Evolutionary conservation across 1,139 yeast species (phyloP), one percentile per base, ranked within the genome.

Genomic region (Sporopachydermia cereana): DNA sequence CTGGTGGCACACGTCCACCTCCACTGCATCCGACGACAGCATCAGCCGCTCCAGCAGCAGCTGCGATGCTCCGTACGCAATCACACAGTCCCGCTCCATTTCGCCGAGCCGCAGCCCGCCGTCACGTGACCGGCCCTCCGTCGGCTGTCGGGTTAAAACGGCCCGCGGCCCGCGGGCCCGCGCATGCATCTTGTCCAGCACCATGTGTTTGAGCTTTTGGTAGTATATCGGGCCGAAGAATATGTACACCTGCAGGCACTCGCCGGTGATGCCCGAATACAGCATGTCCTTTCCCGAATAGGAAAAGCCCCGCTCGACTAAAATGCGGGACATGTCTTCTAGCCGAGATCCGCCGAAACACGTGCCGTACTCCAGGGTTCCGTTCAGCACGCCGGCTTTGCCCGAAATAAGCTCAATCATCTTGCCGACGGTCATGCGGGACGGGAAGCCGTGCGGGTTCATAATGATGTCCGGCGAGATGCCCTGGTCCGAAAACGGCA

Each of bases 81-180:
- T 93, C 53, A 91, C 95, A 82, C 98, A 91, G 71, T 91, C 99
- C 68, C 98, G 83, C 66, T 91, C 99, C 99, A 91, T 91, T 68
- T 91, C 99, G 56, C 99, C 99, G 64, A 91, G 74, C 69, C 99
- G 83, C 59, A 91, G 74, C 59, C 99, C 99, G 75, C 99, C 99
- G 66, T 91, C 99, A 64, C 98, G 78, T 2, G 96, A 86, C 66
- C 99, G 77, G 74, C 99, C 99, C 66, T 91, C 99, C 0, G 97
- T 91, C 12, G 99, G 99, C 66, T 91, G 99, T 65, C 99, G 80
- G 2, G 99, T 91, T 51, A 91, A 72, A 20, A 93, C 98, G 0
- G 98, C 98, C 54, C 97, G 78, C 47, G 99, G 99, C 49, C 99
- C 99, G 62, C 98, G 78, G 2, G 98, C 96, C 72, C 99, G 84